Evolutionary conservation across 768 basidiomycete species (phyloP), one percentile per base, ranked within the genome.

Genomic region (Lactifluus volemus): DNA sequence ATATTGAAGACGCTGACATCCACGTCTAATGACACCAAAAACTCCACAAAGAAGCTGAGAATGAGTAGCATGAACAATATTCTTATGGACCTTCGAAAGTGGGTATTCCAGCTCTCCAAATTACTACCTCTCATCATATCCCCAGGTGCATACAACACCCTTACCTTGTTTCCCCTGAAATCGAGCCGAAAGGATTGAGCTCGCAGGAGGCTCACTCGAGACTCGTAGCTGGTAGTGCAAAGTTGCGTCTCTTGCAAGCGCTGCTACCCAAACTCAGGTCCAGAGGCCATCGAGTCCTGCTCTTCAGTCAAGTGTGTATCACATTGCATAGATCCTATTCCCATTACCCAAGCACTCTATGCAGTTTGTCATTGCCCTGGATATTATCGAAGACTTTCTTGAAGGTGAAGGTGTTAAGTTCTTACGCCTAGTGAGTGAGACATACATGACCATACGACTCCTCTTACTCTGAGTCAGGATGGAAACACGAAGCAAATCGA

Each of bases 41-140:
- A 64, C 39, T 67, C 70, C 15, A 70, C 71, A 8, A 66, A 64
- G 11, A 66, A 63, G 17, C 65, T 72, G 19, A 89, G 80, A 72
- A 75, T 79, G 15, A 83, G 83, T 62, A 58, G 58, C 48, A 75
- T 92, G 70, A 89, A 85, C 67, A 94, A 95, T 68, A 75, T 93
- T 52, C 74, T 94, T 50, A 94, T 95, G 92, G 86, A 95, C 67
- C 70, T 93, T 42, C 80, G 92, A 65, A 93, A 92, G 89, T 90
- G 68, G 58, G 86, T 72, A 17, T 32, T 51, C 49, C 55, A 15
- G 42, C 32, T 44, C 34, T 49, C 21, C 41, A 15, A 29, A 58
- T 3, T 5, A 45, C 30, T 38, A 15, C 12, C 17, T 29, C 44
- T 51, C 34, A 53, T 39, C 14, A 49, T 62, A n/a, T 41, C 25